Evolutionary conservation across 306 rosid genomes (phyloP).

Genomic region (Sesbania bispinosa): DNA sequence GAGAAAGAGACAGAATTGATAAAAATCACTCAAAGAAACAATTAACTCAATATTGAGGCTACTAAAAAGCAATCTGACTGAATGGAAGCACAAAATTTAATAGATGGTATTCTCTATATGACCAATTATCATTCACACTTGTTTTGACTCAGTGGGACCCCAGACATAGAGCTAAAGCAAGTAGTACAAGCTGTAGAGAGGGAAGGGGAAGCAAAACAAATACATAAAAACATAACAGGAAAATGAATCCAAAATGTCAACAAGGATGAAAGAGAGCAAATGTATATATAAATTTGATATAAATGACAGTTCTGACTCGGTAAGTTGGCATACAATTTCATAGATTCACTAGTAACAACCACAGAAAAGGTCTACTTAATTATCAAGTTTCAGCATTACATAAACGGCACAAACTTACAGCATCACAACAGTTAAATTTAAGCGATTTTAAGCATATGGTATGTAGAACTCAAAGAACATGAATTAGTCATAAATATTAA

Average conservation of each 20-base stretch:
- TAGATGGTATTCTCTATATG: slow-evolving; percentile 4
- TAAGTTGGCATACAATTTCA: slow-evolving; percentile 5
- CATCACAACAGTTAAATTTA: background rate
- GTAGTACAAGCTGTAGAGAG: background rate
- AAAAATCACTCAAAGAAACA: background rate
- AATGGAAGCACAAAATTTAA: slow-evolving; percentile 1
- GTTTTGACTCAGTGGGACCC: background rate
- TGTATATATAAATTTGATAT: background rate
- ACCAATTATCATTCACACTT: background rate
- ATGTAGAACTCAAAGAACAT: slow-evolving; percentile 10
- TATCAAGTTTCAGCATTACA: slow-evolving; percentile 8
- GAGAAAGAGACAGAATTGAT: background rate
- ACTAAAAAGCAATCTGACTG: background rate
- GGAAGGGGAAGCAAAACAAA: background rate
- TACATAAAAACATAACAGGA: slow-evolving; percentile 8
- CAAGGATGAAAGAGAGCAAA: background rate
- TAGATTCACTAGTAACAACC: background rate
- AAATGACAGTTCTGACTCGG: slow-evolving; percentile 12
- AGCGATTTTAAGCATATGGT: background rate
- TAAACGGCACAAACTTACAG: background rate
- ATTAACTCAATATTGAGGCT: slow-evolving; percentile 5
- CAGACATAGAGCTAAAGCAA: background rate
- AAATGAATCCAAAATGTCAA: slow-evolving; percentile 12
- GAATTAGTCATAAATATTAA: background rate
- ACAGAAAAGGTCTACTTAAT: background rate